Conservation (phyloP, 148 eudicot species). For the Oxyria digyna region DNA sequence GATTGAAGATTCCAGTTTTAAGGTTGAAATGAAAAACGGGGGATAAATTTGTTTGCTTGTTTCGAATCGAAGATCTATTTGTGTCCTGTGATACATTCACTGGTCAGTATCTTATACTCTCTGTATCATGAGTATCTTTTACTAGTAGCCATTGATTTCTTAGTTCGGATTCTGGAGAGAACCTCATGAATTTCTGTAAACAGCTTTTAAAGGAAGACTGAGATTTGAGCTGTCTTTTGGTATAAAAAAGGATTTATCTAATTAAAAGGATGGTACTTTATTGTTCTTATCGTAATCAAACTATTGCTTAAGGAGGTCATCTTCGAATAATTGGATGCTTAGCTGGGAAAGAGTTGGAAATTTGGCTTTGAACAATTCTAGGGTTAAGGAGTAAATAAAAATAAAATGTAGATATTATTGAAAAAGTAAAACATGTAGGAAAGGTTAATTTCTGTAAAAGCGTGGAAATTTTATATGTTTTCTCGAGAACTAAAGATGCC, state of each 20-base stretch:
- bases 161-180: not conserved
- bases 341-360: not conserved
- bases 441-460: constrained; percentile 6
- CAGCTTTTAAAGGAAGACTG: not conserved
- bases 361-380: constrained; percentile 5
- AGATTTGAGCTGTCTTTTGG: constrained; percentile 2
- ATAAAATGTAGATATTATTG: not conserved
- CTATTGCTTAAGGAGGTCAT: constrained; percentile 4
- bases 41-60: not conserved
- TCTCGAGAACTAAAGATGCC: constrained; percentile 3
- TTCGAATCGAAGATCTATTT: not conserved
- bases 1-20: not conserved
- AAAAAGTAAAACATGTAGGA: not conserved
- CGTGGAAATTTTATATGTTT: not conserved
- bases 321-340: constrained; percentile 3
- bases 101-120: not conserved
- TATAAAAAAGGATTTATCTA: not conserved
- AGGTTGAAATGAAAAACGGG: not conserved
- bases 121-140: not conserved
- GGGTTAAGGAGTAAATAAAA: not conserved
- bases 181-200: not conserved
- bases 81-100: not conserved
- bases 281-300: not conserved
- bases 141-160: not conserved
- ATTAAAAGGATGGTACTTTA: not conserved